These are phyloP conservation scores for Mycena galopus DNA, from an alignment of 768 basidiomycete genomes.

Conservation along the genomic window DNA sequence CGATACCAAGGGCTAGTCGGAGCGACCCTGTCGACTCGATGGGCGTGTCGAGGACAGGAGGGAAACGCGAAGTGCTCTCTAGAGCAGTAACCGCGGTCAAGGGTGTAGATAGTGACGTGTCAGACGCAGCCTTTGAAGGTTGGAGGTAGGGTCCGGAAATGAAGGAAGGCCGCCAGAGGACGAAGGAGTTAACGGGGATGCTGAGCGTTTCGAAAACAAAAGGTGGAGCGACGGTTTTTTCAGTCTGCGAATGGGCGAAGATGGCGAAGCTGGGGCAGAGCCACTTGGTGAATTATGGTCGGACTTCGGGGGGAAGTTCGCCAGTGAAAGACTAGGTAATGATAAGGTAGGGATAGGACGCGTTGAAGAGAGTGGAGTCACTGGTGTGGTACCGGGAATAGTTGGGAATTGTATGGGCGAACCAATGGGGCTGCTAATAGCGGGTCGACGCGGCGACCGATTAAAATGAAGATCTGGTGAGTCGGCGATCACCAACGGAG, in stretches of 20 bases:
- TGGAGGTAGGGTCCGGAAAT: slow-evolving; percentile 49
- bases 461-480: slow-evolving; percentile 21
- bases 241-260: slow-evolving; percentile 53
- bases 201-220: slow-evolving; percentile 75
- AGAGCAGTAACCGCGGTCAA: slow-evolving; percentile 72
- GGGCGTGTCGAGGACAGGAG: slow-evolving; percentile 71
- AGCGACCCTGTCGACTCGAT: slow-evolving; percentile 72
- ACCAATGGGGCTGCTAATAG: slow-evolving; percentile 3
- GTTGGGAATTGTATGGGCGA: slow-evolving; percentile 34
- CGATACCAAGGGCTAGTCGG: slow-evolving; percentile 52
- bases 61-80: slow-evolving; percentile 61
- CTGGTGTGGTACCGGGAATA: slow-evolving; percentile 21
- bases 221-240: slow-evolving; percentile 81
- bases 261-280: slow-evolving; percentile 48
- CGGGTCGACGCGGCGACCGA: slow-evolving; percentile 21
- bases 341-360: slow-evolving; percentile 38
- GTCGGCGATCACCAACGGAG: slow-evolving; percentile 24
- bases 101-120: slow-evolving; percentile 65
- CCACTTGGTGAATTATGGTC: slow-evolving; percentile 38
- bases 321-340: slow-evolving; percentile 31
- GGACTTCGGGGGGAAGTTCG: slow-evolving; percentile 25
- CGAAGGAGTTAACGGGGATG: slow-evolving; percentile 57
- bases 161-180: slow-evolving; percentile 43
- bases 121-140: slow-evolving; percentile 55
- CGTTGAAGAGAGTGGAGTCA: slow-evolving; percentile 29